phyloP scores from a whole-genome alignment of 2,329 filamentous ascomycete species.

The Lojkania enalia region DNA sequence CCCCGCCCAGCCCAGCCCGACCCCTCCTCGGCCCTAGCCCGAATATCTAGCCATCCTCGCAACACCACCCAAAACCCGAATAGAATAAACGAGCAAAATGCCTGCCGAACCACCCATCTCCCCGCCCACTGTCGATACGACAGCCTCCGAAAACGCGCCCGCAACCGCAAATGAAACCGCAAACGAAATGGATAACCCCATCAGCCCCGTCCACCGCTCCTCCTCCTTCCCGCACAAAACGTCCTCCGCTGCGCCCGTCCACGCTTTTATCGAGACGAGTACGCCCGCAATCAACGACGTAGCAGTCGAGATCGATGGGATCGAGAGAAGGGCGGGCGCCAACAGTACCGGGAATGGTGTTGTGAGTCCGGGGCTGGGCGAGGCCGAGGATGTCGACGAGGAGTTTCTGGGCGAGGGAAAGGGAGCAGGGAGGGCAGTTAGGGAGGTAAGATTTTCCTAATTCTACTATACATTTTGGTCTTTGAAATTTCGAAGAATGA shows the following conservation, averaged over 20 bases:
- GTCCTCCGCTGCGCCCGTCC: constrained; percentile 25
- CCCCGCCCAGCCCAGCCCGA: too few relatives aligned
- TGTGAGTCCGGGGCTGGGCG: constrained; percentile 25
- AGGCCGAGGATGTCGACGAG: constrained; percentile 34
- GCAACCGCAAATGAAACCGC: too few relatives aligned
- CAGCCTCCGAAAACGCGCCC: constrained; percentile 7
- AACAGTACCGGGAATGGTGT: constrained; percentile 5
- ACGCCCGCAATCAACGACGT: constrained; percentile 48
- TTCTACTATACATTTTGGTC: constrained; percentile 1
- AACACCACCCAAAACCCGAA: too few relatives aligned
- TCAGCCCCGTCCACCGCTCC: constrained; percentile 26
- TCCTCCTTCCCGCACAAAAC: constrained; percentile 35
- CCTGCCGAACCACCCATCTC: constrained; percentile 13
- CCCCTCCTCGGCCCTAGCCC: too few relatives aligned
- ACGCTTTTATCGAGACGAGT: constrained; percentile 42
- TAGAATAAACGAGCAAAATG: too few relatives aligned
- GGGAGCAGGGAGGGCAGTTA: constrained; percentile 19
- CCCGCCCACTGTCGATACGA: constrained; percentile 15
- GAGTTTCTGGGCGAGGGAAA: constrained; percentile 32
- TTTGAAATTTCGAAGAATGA: background rate
- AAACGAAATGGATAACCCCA: constrained; percentile 18
- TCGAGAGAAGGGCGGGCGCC: constrained; percentile 10
- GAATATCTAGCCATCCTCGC: too few relatives aligned
- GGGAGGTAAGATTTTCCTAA: constrained; percentile 27
- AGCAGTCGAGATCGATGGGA: constrained; percentile 50